Percentiles rank a stretch among this genome's conserved stretches.
These are phyloP conservation scores for Bipolaris gigantea DNA, from an alignment of 2,329 filamentous ascomycete species.

Conservation along the genomic window DNA sequence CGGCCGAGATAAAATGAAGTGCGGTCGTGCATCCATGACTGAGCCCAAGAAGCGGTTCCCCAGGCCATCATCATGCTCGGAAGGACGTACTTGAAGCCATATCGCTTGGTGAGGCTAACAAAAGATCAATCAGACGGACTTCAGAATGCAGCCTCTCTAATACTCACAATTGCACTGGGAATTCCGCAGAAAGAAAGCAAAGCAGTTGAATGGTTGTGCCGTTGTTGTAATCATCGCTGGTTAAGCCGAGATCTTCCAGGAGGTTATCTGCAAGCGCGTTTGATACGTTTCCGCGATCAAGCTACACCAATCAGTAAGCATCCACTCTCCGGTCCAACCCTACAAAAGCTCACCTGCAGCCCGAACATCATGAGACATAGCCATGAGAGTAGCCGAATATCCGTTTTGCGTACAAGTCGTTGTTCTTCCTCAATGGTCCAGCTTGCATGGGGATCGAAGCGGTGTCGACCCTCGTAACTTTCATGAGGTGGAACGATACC, in stretches of 20 bases:
- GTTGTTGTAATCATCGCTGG: constrained; percentile 40
- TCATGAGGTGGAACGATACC: constrained; percentile 49
- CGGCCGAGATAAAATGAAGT: constrained; percentile 48
- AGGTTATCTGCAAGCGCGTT: constrained; percentile 39
- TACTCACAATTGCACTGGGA: constrained; percentile 45
- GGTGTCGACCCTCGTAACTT: constrained; percentile 57
- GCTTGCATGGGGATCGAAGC: constrained; percentile 57
- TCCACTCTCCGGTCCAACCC: not conserved
- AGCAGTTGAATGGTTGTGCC: constrained; percentile 66
- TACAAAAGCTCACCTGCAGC: constrained; percentile 1
- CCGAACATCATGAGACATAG: constrained; percentile 51
- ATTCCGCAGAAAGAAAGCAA: constrained; percentile 69
- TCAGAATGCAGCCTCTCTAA: too few species aligned
- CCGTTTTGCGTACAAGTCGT: constrained; percentile 55
- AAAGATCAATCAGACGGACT: not conserved
- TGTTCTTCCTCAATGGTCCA: constrained; percentile 62
- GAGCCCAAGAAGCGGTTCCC: constrained; percentile 59
- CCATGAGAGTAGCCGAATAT: constrained; percentile 33
- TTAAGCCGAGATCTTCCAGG: constrained; percentile 34
- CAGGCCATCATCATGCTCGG: constrained; percentile 50
- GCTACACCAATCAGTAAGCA: constrained; percentile 39
- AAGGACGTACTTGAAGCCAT: constrained; percentile 48
- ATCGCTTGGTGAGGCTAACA: constrained; percentile 46
- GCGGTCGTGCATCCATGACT: constrained; percentile 63
- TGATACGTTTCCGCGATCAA: constrained; percentile 51